A percentile compares a stretch with the other conserved stretches of the same genome.
Conservation (phyloP, 2,329 filamentous ascomycete genomes). For the Aspergillus sp. region DNA sequence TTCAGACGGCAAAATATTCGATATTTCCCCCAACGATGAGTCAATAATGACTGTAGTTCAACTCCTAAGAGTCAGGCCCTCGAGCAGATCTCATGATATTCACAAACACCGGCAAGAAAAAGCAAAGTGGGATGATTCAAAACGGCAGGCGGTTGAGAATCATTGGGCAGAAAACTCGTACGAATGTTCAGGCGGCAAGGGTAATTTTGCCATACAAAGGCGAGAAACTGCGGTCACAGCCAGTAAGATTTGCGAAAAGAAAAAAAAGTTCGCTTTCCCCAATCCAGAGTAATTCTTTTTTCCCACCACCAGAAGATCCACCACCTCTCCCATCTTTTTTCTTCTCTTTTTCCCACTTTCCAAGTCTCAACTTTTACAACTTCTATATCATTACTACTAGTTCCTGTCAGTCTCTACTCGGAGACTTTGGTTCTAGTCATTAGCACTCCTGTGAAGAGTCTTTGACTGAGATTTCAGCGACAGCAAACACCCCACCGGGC, state of each 20-base stretch:
- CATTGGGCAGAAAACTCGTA: constrained; percentile 22
- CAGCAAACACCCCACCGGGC: constrained; percentile 27
- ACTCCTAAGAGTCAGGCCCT: background rate
- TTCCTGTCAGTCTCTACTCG: constrained; percentile 31
- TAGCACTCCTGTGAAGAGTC: constrained; percentile 11
- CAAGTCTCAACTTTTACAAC: constrained; percentile 25
- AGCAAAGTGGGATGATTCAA: constrained; percentile 10
- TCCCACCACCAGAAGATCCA: constrained; percentile 19
- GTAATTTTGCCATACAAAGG: constrained; percentile 24
- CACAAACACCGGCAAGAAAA: background rate
- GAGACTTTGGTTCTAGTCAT: constrained; percentile 40
- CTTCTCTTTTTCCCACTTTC: constrained; percentile 15
- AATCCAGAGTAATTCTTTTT: constrained; percentile 18
- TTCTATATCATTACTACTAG: constrained; percentile 24
- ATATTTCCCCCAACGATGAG: background rate
- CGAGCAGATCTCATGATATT: background rate
- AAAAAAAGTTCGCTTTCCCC: constrained; percentile 20
- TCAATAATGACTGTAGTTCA: background rate
- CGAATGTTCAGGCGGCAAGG: constrained; percentile 16
- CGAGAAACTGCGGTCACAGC: constrained; percentile 10
- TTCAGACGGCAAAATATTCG: background rate
- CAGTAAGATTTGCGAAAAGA: constrained; percentile 14
- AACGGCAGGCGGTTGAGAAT: constrained; percentile 20
- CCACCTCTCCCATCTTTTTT: constrained; percentile 14
- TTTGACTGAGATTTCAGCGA: constrained; percentile 22